Evolutionary conservation across 148 eudicot species (phyloP), one percentile per base, ranked within the genome.

Genomic region (Vaccinium macrocarpon): DNA sequence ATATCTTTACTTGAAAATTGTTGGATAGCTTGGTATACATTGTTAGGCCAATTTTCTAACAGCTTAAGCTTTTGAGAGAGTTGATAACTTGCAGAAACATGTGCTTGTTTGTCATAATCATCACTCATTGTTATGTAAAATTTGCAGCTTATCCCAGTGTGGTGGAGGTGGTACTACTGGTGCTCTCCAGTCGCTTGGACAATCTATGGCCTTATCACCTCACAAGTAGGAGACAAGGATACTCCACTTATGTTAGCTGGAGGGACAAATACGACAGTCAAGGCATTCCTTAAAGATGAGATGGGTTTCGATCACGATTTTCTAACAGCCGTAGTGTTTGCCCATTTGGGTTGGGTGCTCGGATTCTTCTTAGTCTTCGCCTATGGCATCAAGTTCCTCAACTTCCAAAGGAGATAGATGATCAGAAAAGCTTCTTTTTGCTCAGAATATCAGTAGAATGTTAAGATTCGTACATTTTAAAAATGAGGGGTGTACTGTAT

Each of bases 161-260:
- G 90, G 90, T 89, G 90, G 90, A 84, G 90, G 77, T 89, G 90
- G 90, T 89, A 89, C 82, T 89, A 89, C 74, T 89, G 90, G 90
- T 83, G 83, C n/a, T 89, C 90, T 62, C 90, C 90, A 15, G 84
- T 87, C n/a, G 87, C 90, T 4, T 89, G 90, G 90, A 86, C 90
- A 76, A 82, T 89, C 55, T 86, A 89, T 27, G 90, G 90, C 13
- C 19, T 89, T 32, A 52, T 89, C 49, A 75, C 90, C 14, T 89
- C 90, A 14, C 90, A 86, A 27, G 18, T 89, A 16, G 90, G 90
- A 5, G 87, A 89, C 61, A 72, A 35, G 23, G 86, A 75, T 27
- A 76, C 23, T 32, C 13, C 1, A 1, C 80, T 89, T 25, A 13
- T 12, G 59, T 21, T 85, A 50, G 11, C 86, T 0, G 83, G 59